Evolutionary conservation across 2,329 filamentous ascomycete genomes (phyloP).

Genomic region (Alternaria ventricosa): DNA sequence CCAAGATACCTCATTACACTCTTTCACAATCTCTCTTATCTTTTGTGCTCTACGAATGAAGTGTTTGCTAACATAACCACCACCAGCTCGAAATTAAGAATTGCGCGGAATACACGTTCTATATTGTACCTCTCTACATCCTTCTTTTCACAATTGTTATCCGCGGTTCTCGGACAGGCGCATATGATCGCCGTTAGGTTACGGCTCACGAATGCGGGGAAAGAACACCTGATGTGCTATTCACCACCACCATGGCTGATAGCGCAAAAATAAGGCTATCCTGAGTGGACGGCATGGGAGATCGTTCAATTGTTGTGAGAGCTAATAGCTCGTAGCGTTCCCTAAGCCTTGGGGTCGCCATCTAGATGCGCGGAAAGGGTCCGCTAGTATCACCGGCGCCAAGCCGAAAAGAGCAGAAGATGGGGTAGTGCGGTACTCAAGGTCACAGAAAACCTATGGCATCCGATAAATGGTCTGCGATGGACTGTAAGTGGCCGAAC

Average conservation of each 20-base stretch:
- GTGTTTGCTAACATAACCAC: background rate
- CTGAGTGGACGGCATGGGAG: constrained; percentile 1
- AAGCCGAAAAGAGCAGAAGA: constrained; percentile 1
- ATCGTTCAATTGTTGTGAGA: background rate
- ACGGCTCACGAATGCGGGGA: constrained; percentile 3
- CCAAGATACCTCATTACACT: background rate
- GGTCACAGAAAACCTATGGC: background rate
- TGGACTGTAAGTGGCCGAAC: background rate
- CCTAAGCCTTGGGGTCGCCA: background rate
- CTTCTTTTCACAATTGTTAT: background rate
- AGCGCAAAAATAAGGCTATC: background rate
- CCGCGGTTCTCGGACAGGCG: background rate
- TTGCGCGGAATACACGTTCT: background rate
- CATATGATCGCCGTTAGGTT: background rate
- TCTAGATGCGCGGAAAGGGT: constrained; percentile 5
- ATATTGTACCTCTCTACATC: background rate
- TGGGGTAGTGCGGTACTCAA: background rate
- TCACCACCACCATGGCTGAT: background rate
- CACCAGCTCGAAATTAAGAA: background rate
- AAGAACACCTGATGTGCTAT: constrained; percentile 1
- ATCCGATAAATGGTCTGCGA: background rate
- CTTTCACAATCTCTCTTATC: background rate
- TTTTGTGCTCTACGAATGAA: background rate
- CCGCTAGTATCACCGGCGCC: constrained; percentile 1
- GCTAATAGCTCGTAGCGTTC: constrained; percentile 3